These are phyloP conservation scores for Xylaria digitata DNA, from an alignment of 2,329 filamentous ascomycete genomes.

Conservation along the genomic window DNA sequence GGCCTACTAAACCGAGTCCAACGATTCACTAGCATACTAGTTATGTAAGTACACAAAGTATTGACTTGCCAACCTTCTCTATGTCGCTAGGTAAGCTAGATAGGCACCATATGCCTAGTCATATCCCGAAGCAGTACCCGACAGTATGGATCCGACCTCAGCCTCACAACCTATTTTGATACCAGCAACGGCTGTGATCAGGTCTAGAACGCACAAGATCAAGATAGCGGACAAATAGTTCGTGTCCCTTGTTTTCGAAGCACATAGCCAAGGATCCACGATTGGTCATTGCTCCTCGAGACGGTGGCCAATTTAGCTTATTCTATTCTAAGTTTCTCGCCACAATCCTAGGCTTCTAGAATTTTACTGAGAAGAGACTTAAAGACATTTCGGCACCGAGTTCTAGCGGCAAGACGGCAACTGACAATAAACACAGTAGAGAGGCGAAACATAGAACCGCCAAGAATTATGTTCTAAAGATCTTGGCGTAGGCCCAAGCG, in stretches of 20 bases:
- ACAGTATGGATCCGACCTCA: constrained; percentile 32
- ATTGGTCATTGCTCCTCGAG: background rate
- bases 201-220: constrained; percentile 14
- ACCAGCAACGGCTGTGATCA: constrained; percentile 3
- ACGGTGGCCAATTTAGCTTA: background rate
- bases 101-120: background rate
- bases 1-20: background rate
- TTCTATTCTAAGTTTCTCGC: background rate
- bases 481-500: constrained; percentile 10
- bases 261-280: constrained; percentile 9
- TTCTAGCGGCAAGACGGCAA: background rate
- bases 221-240: constrained; percentile 21
- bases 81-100: background rate
- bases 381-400: constrained; percentile 4
- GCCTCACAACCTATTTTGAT: constrained; percentile 23
- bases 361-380: constrained; percentile 12
- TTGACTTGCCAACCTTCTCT: background rate
- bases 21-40: background rate
- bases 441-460: background rate
- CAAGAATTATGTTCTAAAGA: background rate
- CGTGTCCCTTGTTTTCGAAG: constrained; percentile 6
- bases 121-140: constrained; percentile 23
- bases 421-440: background rate
- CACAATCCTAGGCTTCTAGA: constrained; percentile 22
- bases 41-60: no score